A percentile compares a stretch with the other conserved stretches of the same genome.
These are phyloP conservation scores for Fusarium beomiforme DNA, from an alignment of 2,329 filamentous ascomycete species.

Conservation along the genomic window DNA sequence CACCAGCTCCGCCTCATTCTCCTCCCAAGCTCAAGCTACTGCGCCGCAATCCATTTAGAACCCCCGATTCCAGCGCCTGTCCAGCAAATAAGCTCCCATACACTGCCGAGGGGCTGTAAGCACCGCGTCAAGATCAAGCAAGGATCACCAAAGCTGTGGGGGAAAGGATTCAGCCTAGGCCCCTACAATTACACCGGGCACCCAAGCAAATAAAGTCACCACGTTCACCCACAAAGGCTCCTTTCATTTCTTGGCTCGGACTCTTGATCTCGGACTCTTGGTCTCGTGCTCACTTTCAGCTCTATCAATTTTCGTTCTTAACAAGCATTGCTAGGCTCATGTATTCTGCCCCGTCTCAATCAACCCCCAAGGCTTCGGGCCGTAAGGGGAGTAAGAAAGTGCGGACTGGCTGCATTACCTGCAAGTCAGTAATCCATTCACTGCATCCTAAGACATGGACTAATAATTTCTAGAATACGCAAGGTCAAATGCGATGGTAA, in stretches of 20 bases:
- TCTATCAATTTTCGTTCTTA: not conserved
- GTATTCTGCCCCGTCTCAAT: slow-evolving; percentile 7
- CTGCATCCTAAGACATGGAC: not conserved
- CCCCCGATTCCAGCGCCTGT: not conserved
- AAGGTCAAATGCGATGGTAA: slow-evolving; percentile 27
- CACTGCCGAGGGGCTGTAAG: slow-evolving; percentile 8
- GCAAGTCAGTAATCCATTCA: slow-evolving; percentile 58
- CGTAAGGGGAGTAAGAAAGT: slow-evolving; percentile 58
- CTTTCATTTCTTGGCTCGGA: slow-evolving; percentile 29
- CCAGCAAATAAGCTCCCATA: not conserved
- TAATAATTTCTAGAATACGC: slow-evolving; percentile 3
- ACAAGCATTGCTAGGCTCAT: not conserved
- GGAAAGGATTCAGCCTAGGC: not conserved
- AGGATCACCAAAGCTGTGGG: not conserved
- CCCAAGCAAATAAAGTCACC: slow-evolving; percentile 25
- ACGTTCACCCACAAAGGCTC: not conserved
- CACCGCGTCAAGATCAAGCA: not conserved
- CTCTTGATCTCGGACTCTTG: slow-evolving; percentile 17
- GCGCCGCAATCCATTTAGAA: slow-evolving; percentile 3
- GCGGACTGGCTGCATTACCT: slow-evolving; percentile 63
- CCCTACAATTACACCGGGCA: slow-evolving; percentile 10
- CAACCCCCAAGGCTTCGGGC: slow-evolving; percentile 38
- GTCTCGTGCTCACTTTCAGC: too few relatives aligned
- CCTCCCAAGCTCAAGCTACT: not conserved
- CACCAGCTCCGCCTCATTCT: not conserved